Percentiles rank a stretch among this genome's conserved stretches.
These are phyloP conservation scores for Taxillus chinensis DNA, from an alignment of 164 flowering plant species.

Conservation along the genomic window DNA sequence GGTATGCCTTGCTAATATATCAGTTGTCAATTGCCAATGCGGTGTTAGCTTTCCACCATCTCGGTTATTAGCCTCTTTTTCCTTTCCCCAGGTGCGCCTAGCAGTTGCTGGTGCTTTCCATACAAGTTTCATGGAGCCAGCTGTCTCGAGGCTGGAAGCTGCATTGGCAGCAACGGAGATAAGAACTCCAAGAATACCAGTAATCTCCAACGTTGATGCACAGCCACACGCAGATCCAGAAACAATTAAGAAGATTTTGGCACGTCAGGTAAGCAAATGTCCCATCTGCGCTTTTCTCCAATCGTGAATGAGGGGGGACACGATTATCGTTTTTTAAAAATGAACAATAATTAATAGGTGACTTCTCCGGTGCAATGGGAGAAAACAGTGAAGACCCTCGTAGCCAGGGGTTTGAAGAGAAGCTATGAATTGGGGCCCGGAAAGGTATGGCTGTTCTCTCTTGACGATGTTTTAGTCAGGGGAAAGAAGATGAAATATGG, in stretches of 20 bases:
- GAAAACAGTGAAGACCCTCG: constrained; percentile 73
- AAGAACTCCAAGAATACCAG: constrained; percentile 83
- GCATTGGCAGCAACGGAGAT: constrained; percentile 80
- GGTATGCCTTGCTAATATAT: constrained; percentile 24
- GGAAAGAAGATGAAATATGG: not conserved
- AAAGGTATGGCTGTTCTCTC: constrained; percentile 37
- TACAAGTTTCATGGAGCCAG: constrained; percentile 93
- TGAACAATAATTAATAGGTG: constrained; percentile 32
- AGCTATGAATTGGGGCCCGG: constrained; percentile 97
- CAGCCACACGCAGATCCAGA: constrained; percentile 89
- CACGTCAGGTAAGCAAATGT: constrained; percentile 55
- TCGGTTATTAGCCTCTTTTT: not conserved
- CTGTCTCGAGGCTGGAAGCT: constrained; percentile 90
- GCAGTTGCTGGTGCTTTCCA: constrained; percentile 99
- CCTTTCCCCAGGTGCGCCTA: constrained; percentile 63
- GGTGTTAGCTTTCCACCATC: not conserved
- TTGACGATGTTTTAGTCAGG: not conserved
- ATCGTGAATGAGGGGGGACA: not conserved
- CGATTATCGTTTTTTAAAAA: not conserved
- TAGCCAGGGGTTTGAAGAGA: constrained; percentile 61
- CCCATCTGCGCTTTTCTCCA: too few species aligned
- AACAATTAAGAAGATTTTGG: constrained; percentile 80
- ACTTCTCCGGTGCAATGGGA: constrained; percentile 99
- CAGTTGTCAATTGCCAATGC: not conserved
- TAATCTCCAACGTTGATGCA: constrained; percentile 96